Conservation (phyloP, 352 stramenopile genomes). For the Globisporangium nodosum region DNA sequence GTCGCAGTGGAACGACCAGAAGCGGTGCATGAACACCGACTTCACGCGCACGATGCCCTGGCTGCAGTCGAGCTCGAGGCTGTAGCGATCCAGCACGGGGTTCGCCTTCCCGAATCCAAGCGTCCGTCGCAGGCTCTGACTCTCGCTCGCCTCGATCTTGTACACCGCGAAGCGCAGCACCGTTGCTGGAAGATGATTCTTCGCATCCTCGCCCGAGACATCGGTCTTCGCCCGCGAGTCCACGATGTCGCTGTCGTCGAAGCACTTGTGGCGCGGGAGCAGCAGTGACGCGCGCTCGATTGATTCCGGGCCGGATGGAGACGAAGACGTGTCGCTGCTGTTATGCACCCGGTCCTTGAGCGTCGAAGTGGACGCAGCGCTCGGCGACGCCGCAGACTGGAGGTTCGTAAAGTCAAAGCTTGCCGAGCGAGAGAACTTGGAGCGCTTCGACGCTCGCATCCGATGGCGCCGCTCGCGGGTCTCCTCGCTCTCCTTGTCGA, state of each 20-base stretch:
- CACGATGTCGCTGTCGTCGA: slow-evolving; percentile 82
- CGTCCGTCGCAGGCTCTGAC: slow-evolving; percentile 42
- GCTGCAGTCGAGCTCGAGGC: slow-evolving; percentile 65
- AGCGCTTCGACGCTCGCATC: slow-evolving; percentile 23
- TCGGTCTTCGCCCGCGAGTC: slow-evolving; percentile 30
- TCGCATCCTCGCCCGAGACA: slow-evolving; percentile 25
- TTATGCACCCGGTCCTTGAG: not conserved
- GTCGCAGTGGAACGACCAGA: slow-evolving; percentile 76
- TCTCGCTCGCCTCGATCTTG: slow-evolving; percentile 61
- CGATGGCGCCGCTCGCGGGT: slow-evolving; percentile 3
- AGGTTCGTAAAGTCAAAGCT: slow-evolving; percentile 73
- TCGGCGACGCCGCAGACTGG: slow-evolving; percentile 12
- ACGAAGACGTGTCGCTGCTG: slow-evolving; percentile 4
- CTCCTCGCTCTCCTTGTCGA: not conserved
- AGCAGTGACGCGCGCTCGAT: not conserved
- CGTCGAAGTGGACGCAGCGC: slow-evolving; percentile 12
- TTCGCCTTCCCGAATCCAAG: slow-evolving; percentile 68
- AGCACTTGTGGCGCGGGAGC: slow-evolving; percentile 38
- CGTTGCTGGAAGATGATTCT: slow-evolving; percentile 43
- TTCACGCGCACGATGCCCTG: slow-evolving; percentile 71
- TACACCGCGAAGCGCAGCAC: slow-evolving; percentile 73
- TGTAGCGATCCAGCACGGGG: slow-evolving; percentile 70
- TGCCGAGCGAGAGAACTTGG: slow-evolving; percentile 60
- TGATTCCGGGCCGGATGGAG: not conserved
- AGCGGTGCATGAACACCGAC: slow-evolving; percentile 80